Conservation (phyloP, 2,329 filamentous ascomycete species). For the Blumeria hordei region DNA sequence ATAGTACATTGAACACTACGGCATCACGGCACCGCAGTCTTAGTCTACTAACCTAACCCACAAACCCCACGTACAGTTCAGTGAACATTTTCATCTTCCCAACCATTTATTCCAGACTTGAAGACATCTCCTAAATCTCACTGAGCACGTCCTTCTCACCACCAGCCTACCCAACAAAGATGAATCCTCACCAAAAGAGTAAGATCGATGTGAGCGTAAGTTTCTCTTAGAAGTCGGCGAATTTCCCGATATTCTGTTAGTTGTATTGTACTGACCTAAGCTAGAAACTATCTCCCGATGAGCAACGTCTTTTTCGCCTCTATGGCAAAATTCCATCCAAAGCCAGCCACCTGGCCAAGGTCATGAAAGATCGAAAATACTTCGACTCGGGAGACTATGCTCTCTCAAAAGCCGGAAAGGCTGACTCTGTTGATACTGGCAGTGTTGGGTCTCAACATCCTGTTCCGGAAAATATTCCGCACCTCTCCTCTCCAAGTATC, state of each 20-base stretch:
- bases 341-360: slow-evolving; percentile 91
- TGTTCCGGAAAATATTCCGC: slow-evolving; percentile 82
- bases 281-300: slow-evolving; percentile 76
- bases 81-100: too few species aligned
- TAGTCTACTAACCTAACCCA: too few species aligned
- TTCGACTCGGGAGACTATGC: slow-evolving; percentile 94
- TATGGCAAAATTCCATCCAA: slow-evolving; percentile 96
- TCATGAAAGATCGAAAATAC: slow-evolving; percentile 97
- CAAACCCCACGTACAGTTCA: too few species aligned
- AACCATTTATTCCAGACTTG: too few species aligned
- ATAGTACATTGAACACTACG: too few species aligned
- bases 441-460: slow-evolving; percentile 88
- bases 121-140: too few species aligned
- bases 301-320: slow-evolving; percentile 87
- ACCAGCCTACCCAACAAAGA: slow-evolving; percentile 15
- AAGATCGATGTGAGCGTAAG: slow-evolving; percentile 90
- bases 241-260: neutral
- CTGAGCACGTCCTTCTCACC: too few species aligned
- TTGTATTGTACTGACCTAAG: slow-evolving; percentile 1
- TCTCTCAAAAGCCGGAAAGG: slow-evolving; percentile 91
- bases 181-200: slow-evolving; percentile 97
- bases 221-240: slow-evolving; percentile 8
- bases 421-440: slow-evolving; percentile 78
- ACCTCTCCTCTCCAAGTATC: slow-evolving; percentile 42
- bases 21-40: too few species aligned